Evolutionary conservation across 441 rosid species (phyloP), one percentile per base, ranked within the genome.

Genomic region (Populus trichocarpa): DNA sequence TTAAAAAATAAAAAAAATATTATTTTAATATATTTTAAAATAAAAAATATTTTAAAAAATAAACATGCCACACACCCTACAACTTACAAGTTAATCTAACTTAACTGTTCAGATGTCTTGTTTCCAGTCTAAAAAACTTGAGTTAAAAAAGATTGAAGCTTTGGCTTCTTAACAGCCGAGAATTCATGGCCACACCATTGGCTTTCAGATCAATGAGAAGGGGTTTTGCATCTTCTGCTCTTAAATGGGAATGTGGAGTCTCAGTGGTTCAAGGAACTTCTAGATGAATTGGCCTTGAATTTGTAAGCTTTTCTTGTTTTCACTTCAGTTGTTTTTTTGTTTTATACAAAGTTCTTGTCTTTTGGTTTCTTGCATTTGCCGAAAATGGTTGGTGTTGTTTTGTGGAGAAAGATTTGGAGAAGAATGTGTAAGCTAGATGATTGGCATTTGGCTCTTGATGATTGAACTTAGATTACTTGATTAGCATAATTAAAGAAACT

Each of bases 201-300:
- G 78, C 77, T 79, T 42, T 86, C 66, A 79, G 84, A 78, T 81
- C 80, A 23, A 74, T 53, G 33, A 67, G 42, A 77, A 80, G 77
- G 33, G 79, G 78, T 81, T 86, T 82, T 8, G 67, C 87, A 80
- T 80, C 89, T 71, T 75, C 89, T 25, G 5, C 74, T 28, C 77
- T 78, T 35, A 88, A 79, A 75, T 87, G 88, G 90, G 89, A 87
- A 82, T 96, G 91, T 75, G 94, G 95, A 72, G 92, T 95, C 77
- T 92, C 99, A 28, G 50, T 93, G 90, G 96, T 92, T 38, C 98
- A 95, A 83, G 97, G 98, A 77, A 97, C 97, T 84, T 93, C 97
- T 14, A 87, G 97, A 84, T 96, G 98, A 85, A 88, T 93, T 77
- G 96, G 97, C 78, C 90, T 92, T 71, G 91, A 92, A 87, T 95